A percentile compares a stretch with the other conserved stretches of the same genome.
These are phyloP conservation scores for Fusarium tuaranense DNA, from an alignment of 2,329 filamentous ascomycete genomes.

Conservation along the genomic window DNA sequence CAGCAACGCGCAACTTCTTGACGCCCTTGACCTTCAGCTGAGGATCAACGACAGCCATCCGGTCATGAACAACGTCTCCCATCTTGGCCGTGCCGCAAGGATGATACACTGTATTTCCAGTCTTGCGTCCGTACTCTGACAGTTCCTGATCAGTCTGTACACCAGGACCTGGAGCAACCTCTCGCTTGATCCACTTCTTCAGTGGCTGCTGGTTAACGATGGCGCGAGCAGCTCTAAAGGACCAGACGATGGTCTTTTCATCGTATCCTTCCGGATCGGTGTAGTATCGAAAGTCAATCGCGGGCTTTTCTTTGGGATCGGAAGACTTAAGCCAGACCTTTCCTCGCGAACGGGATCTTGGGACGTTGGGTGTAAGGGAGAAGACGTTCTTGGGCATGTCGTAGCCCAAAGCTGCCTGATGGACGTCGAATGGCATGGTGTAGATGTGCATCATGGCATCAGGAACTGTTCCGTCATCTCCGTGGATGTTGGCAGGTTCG, in stretches of 20 bases:
- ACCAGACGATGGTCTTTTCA: background rate
- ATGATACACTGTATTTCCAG: background rate
- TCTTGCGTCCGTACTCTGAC: background rate
- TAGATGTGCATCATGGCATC: background rate
- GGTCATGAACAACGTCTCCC: background rate
- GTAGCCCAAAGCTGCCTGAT: background rate
- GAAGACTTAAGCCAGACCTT: background rate
- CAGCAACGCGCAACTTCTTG: background rate
- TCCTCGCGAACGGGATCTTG: background rate
- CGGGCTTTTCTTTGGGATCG: background rate
- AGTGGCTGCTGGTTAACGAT: background rate
- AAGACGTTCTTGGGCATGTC: background rate
- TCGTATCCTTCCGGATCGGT: background rate
- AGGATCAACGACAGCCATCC: background rate
- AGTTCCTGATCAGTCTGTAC: background rate
- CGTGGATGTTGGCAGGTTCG: background rate
- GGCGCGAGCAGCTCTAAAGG: background rate
- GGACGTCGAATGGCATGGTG: background rate
- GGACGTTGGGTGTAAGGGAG: background rate
- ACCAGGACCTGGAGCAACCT: background rate
- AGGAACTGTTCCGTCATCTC: background rate
- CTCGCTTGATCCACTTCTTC: background rate
- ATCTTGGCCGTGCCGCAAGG: background rate
- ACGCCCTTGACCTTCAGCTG: background rate
- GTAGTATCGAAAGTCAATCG: background rate